Evolutionary conservation across 441 rosid species (phyloP).

Genomic region (Corymbia calophylla): DNA sequence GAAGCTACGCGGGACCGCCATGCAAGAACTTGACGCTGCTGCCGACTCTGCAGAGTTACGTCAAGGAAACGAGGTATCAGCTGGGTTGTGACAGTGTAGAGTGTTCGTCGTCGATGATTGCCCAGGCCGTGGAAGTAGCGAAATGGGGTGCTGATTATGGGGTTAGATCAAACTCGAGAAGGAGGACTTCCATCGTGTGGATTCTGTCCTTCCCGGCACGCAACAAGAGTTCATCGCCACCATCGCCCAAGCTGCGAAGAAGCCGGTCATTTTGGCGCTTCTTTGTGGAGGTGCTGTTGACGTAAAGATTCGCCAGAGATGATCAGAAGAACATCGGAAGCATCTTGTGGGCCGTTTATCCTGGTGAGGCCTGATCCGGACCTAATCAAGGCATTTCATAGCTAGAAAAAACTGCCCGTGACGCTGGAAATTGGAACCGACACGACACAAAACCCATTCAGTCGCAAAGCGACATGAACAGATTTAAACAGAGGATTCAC

Average conservation of each 20-base stretch:
- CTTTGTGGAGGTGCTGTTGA: not conserved
- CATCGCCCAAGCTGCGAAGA: not conserved
- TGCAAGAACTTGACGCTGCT: not conserved
- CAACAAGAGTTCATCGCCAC: not conserved
- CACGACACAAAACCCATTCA: not conserved
- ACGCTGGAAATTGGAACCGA: not conserved
- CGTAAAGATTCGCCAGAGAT: not conserved
- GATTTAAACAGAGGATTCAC: not conserved
- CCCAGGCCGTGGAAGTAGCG: not conserved
- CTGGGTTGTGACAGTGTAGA: not conserved
- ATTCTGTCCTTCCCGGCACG: not conserved
- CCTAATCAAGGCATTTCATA: not conserved
- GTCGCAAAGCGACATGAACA: not conserved
- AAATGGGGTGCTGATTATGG: not conserved
- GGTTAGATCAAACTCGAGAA: not conserved
- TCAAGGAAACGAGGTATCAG: not conserved
- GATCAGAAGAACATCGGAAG: not conserved
- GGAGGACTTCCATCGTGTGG: not conserved
- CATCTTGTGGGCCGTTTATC: not conserved
- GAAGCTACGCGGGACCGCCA: not conserved
- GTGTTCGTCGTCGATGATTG: not conserved
- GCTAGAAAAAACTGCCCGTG: not conserved
- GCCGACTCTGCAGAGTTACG: not conserved
- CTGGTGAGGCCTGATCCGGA: not conserved
- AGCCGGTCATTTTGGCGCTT: not conserved